phyloP scores from a whole-genome alignment of 2,329 filamentous ascomycete species.

The Fusarium pseudoanthophilum region DNA sequence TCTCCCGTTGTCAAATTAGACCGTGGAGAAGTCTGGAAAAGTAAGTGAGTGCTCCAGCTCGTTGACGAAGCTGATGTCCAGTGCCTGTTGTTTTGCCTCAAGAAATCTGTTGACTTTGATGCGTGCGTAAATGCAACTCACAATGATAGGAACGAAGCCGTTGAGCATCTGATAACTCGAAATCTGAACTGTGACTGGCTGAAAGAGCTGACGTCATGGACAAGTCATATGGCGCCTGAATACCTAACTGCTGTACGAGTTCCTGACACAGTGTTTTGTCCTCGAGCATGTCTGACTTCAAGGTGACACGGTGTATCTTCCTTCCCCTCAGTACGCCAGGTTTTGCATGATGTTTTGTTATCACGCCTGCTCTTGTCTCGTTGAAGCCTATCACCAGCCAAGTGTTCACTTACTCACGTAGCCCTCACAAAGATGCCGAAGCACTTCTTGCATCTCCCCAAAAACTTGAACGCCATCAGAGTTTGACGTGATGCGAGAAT shows the following conservation, averaged over 20 bases:
- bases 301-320: constrained; percentile 36
- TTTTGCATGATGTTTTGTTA: not conserved
- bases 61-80: no score
- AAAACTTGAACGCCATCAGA: constrained; percentile 20
- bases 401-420: not conserved
- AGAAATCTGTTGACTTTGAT: not conserved
- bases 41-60: not conserved
- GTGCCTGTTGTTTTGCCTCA: not conserved
- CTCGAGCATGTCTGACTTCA: constrained; percentile 2
- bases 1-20: not conserved
- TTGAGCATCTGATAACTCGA: constrained; percentile 10
- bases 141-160: not conserved
- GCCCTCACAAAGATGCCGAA: constrained; percentile 14
- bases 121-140: not conserved
- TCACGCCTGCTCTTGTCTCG: constrained; percentile 12
- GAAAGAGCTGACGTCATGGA: constrained; percentile 40
- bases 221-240: constrained; percentile 40
- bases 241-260: constrained; percentile 15
- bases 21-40: not conserved
- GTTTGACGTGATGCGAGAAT: not conserved
- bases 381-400: constrained; percentile 12
- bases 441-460: constrained; percentile 21
- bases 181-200: constrained; percentile 8
- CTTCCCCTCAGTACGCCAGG: constrained; percentile 1
- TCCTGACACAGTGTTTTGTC: constrained; percentile 39